These are phyloP conservation scores for Haematococcus lacustris DNA, from an alignment of 139 green algal genomes.

Conservation along the genomic window DNA sequence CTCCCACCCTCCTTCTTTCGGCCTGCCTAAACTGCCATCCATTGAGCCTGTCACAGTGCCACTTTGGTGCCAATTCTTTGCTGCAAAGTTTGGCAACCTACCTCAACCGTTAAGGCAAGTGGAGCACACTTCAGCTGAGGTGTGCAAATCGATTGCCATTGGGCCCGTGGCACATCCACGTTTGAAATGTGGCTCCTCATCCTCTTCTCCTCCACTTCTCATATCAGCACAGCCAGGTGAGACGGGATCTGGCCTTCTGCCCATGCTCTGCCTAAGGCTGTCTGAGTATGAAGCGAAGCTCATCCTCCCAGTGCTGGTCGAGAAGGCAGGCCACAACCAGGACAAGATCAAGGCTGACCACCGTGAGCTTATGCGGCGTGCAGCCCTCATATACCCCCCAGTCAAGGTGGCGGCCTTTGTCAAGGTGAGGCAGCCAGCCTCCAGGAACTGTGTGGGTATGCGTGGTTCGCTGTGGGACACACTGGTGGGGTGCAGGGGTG, in stretches of 20 bases:
- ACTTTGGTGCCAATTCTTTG: neutral
- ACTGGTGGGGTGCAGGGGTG: too few species aligned
- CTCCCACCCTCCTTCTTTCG: too few species aligned
- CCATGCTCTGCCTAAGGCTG: too few species aligned
- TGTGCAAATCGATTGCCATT: too few species aligned
- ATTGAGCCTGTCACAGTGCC: neutral
- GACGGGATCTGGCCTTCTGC: too few species aligned
- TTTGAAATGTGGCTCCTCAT: too few species aligned
- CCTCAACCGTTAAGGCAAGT: too few species aligned
- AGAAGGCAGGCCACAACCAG: constrained; percentile 89
- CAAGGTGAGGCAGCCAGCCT: constrained; percentile 18
- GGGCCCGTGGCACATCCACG: too few species aligned
- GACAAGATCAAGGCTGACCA: constrained; percentile 49
- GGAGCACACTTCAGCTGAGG: too few species aligned
- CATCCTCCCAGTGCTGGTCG: constrained; percentile 85
- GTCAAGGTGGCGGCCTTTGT: constrained; percentile 23
- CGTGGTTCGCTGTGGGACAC: neutral
- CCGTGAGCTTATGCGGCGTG: constrained; percentile 67
- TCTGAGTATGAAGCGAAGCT: constrained; percentile 78
- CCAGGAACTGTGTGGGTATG: neutral
- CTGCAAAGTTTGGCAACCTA: too few species aligned
- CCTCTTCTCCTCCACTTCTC: too few species aligned
- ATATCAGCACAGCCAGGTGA: too few species aligned
- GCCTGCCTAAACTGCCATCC: neutral
- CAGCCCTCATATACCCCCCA: constrained; percentile 44